Conservation (phyloP, 495 filamentous ascomycete species). For the Penicillium egyptiacum region DNA sequence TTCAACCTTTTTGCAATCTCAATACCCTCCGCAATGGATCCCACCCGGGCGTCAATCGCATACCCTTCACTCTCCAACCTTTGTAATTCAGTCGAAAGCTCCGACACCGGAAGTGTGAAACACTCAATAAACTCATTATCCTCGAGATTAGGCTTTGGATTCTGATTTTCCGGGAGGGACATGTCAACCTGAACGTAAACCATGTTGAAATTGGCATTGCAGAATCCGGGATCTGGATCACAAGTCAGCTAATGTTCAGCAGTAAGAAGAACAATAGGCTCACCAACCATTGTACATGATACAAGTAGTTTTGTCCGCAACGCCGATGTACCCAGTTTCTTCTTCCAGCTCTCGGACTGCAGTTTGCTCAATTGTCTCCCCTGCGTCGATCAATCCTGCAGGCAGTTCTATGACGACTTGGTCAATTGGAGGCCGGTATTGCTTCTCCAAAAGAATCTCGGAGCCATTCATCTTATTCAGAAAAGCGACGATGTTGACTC, state of each 20-base stretch:
- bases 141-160: constrained; percentile 72
- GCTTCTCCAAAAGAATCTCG: constrained; percentile 73
- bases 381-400: constrained; percentile 75
- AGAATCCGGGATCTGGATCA: constrained; percentile 67
- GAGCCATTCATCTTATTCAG: constrained; percentile 63
- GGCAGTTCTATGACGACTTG: constrained; percentile 73
- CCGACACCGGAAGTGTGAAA: constrained; percentile 66
- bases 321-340: constrained; percentile 79
- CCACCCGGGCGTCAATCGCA: constrained; percentile 83
- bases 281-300: constrained; percentile 81
- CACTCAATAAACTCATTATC: constrained; percentile 91
- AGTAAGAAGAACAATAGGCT: neutral
- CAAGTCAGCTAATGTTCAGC: neutral
- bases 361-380: constrained; percentile 66
- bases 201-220: constrained; percentile 84
- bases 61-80: constrained; percentile 70
- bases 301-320: constrained; percentile 60
- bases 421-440: constrained; percentile 74
- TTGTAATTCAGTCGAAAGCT: constrained; percentile 67
- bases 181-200: constrained; percentile 80
- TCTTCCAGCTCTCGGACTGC: constrained; percentile 78
- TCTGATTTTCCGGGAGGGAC: constrained; percentile 64
- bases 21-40: constrained; percentile 81
- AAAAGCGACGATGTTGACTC: constrained; percentile 79
- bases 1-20: constrained; percentile 69